Percentiles rank a stretch among this genome's conserved stretches.
These are phyloP conservation scores for Cadophora sp. DNA, from an alignment of 2,329 filamentous ascomycete species.

Conservation along the genomic window DNA sequence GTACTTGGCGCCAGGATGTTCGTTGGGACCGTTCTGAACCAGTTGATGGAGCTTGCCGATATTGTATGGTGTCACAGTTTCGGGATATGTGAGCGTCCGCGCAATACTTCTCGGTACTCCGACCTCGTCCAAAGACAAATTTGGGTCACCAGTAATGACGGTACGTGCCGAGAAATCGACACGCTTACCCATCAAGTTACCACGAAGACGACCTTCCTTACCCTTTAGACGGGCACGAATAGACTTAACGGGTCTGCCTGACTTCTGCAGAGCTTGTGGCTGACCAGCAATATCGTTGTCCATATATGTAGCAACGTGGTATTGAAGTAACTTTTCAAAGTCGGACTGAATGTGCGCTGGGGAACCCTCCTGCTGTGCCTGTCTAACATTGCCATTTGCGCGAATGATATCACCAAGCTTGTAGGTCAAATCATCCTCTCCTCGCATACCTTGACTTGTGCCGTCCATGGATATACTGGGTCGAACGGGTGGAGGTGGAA, in stretches of 20 bases:
- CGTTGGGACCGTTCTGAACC: slow-evolving; percentile 91
- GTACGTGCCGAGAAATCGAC: slow-evolving; percentile 99
- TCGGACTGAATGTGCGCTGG: slow-evolving; percentile 90
- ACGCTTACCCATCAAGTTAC: slow-evolving; percentile 99
- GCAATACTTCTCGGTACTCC: slow-evolving; percentile 96
- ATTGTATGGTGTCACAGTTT: slow-evolving; percentile 97
- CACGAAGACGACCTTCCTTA: slow-evolving; percentile 96
- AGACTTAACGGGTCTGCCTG: slow-evolving; percentile 93
- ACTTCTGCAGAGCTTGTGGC: slow-evolving; percentile 95
- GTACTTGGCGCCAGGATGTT: slow-evolving; percentile 95
- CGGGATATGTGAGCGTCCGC: slow-evolving; percentile 90
- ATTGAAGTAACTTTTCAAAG: slow-evolving; percentile 91
- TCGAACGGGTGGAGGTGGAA: slow-evolving; percentile 93
- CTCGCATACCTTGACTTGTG: slow-evolving; percentile 87
- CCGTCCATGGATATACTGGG: slow-evolving; percentile 98
- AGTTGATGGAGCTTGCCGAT: slow-evolving; percentile 89
- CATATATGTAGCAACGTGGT: slow-evolving; percentile 99
- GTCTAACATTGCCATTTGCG: slow-evolving; percentile 92
- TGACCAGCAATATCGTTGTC: slow-evolving; percentile 98
- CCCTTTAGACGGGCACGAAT: slow-evolving; percentile 98
- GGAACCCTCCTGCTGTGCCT: slow-evolving; percentile 89
- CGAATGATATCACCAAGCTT: slow-evolving; percentile 98
- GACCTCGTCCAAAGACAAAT: slow-evolving; percentile 94
- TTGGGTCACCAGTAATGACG: slow-evolving; percentile 98
- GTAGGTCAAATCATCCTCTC: slow-evolving; percentile 99